Base-by-base conservation (phyloP, 352 stramenopile genomes). In the Lagenidium giganteum region DNA sequence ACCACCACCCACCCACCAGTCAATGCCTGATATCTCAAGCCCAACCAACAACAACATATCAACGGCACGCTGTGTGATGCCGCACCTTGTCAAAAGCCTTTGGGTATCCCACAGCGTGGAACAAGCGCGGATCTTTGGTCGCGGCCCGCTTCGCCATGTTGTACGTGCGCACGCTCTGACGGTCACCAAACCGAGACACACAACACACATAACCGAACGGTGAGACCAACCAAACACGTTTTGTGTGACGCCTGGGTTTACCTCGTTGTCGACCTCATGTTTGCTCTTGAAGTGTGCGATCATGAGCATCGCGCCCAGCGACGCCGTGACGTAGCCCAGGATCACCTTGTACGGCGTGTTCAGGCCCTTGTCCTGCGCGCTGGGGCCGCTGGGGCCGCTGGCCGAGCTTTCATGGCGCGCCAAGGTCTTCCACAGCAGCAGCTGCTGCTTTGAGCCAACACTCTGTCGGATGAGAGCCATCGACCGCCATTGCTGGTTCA, bases 101-200 rank as follows among this genome's bases (percentile, higher is more conserved):
- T 29, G 77, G 77, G 54, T 89, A 89, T 1, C 71, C 71, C 8
- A 83, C 50, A 3, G 56, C 55, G 41, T 77, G 66, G 25, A 83
- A 83, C 40, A 83, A 64, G 14, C 71, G 68, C 16, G 54, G 68
- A 23, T 83, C 71, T 16, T 83, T 83, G 3, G 79, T 68, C 1
- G 81, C 68, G 3, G 67, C 68, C 12, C 71, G 65, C 41, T 81
- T 81, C 6, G 71, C 71, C 66, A 81, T 75, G 42, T 83, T 83
- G 39, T 64, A 79, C 45, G 77, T 64, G n/a, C 70, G 64, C n/a
- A 68, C 62, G 21, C 52, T 74, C 70, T 83, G 32, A 13, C 18
- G 38, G 0, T 11, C 38, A n/a, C 30, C 12, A n/a, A n/a, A n/a
- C n/a, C n/a, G n/a, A n/a, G n/a, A n/a, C n/a, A n/a, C n/a, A n/a